Evolutionary conservation across 164 flowering plant species (phyloP), one percentile per base, ranked within the genome.

Genomic region (Platanus orientalis): DNA sequence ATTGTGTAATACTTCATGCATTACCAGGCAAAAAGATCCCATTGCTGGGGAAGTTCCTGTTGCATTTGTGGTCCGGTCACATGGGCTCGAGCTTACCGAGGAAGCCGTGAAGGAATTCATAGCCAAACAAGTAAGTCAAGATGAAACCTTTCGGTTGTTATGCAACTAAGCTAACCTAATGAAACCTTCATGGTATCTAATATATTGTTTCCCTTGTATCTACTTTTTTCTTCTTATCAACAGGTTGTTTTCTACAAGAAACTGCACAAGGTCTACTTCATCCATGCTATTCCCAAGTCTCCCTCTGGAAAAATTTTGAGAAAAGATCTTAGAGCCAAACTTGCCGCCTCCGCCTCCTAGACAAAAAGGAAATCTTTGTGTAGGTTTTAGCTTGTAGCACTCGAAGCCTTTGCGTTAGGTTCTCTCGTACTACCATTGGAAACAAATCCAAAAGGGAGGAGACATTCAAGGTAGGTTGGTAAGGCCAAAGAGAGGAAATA

Each of bases 181-280:
- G 16, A 54, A 48, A 26, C 7, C 30, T 26, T 13, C 6, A 26
- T 7, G 16, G 7, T 13, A 2, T 20, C 28, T 26, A 27, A 24
- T 57, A n/a, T n/a, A n/a, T n/a, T n/a, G n/a, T n/a, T n/a, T n/a
- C n/a, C n/a, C n/a, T n/a, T 53, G 54, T 7, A 32, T 42, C 23
- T 27, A 58, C 9, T 12, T 13, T 27, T 26, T 30, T 23, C 17
- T 11, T 29, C 9, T 6, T 48, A 30, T 25, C 5, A 20, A 21
- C 90, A 88, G 96, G 96, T 87, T 61, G 94, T 88, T 17, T 88
- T 84, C 61, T 90, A 86, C 84, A 90, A 90, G 79, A 86, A 72
- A 69, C 59, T 90, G 64, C 87, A 83, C 78, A 82, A 69, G 69
- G 92, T 90, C 34, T 74, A 72, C 69, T 88, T 90, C 67, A 79